Conservation (phyloP, 2,329 filamentous ascomycete genomes). For the Trichoderma sp. region DNA sequence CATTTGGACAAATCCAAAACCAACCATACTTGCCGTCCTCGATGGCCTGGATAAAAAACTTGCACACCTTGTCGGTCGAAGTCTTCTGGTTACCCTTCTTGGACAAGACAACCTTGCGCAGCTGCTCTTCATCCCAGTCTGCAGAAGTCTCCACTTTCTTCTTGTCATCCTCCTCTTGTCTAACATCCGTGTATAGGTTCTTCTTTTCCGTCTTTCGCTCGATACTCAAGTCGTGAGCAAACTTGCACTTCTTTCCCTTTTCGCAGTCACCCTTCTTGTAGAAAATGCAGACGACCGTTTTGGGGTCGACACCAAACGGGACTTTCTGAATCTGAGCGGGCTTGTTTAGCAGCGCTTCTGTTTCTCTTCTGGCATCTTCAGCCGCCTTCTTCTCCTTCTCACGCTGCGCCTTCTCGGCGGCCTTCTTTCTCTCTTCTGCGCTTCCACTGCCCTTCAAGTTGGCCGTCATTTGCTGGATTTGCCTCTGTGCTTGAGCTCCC, state of each 20-base stretch:
- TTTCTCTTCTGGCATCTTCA: constrained; percentile 79
- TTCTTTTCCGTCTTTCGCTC: constrained; percentile 93
- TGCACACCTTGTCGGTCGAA: constrained; percentile 98
- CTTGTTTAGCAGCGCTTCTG: constrained; percentile 80
- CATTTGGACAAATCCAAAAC: constrained; percentile 98
- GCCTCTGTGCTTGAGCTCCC: constrained; percentile 83
- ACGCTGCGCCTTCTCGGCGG: constrained; percentile 64
- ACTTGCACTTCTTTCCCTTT: constrained; percentile 98
- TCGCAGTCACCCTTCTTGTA: constrained; percentile 97
- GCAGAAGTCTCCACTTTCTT: constrained; percentile 93
- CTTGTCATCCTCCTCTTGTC: constrained; percentile 68
- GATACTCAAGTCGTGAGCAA: constrained; percentile 85
- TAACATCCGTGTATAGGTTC: constrained; percentile 83
- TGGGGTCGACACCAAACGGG: constrained; percentile 95
- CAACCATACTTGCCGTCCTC: constrained; percentile 99
- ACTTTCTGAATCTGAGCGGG: constrained; percentile 97
- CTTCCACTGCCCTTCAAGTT: constrained; percentile 73
- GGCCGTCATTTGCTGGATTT: constrained; percentile 80
- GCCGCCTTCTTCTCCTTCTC: constrained; percentile 91
- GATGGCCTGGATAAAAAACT: constrained; percentile 94
- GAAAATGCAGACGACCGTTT: constrained; percentile 95
- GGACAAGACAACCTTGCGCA: constrained; percentile 84
- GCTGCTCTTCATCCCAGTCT: constrained; percentile 96
- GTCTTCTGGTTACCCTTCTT: constrained; percentile 98
- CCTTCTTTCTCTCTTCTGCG: constrained; percentile 84